phyloP scores from a whole-genome alignment of 768 basidiomycete genomes.

The Kwoniella botswanensis region DNA sequence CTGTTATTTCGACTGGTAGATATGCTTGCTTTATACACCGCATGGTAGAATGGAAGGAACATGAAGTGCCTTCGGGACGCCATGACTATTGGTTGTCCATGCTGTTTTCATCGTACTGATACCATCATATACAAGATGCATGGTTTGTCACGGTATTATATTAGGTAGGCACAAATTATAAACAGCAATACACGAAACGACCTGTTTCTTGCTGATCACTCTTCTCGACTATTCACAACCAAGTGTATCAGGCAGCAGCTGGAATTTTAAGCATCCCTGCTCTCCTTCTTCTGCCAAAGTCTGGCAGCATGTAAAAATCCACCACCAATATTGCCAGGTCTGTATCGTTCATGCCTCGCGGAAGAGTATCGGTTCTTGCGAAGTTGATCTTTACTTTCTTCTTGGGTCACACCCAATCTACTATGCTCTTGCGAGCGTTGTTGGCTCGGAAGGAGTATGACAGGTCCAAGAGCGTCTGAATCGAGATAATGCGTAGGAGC shows the following conservation, averaged over 20 bases:
- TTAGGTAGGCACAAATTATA: too few relatives aligned
- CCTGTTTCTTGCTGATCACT: too few relatives aligned
- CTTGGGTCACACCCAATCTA: background rate
- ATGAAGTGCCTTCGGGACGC: background rate
- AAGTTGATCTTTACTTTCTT: slow-evolving; percentile 12
- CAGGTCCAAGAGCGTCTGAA: slow-evolving; percentile 5
- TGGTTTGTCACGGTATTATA: too few relatives aligned
- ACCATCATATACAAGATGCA: too few relatives aligned
- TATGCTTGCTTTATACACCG: background rate
- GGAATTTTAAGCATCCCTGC: background rate
- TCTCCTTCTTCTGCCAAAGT: slow-evolving; percentile 15
- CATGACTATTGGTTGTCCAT: background rate
- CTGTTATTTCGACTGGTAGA: background rate
- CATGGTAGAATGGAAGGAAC: background rate
- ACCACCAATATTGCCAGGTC: slow-evolving; percentile 8
- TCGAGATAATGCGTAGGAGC: slow-evolving; percentile 11
- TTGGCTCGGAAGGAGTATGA: background rate
- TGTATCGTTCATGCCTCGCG: background rate
- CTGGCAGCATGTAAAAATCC: slow-evolving; percentile 16
- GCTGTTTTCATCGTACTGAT: too few relatives aligned
- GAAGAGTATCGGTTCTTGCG: slow-evolving; percentile 7
- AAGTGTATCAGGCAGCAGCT: background rate
- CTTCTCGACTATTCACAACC: too few relatives aligned
- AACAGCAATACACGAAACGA: too few relatives aligned
- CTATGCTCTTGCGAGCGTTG: background rate